Base-by-base conservation (phyloP, 805 yeast species). In the Lachancea dasiensis region DNA sequence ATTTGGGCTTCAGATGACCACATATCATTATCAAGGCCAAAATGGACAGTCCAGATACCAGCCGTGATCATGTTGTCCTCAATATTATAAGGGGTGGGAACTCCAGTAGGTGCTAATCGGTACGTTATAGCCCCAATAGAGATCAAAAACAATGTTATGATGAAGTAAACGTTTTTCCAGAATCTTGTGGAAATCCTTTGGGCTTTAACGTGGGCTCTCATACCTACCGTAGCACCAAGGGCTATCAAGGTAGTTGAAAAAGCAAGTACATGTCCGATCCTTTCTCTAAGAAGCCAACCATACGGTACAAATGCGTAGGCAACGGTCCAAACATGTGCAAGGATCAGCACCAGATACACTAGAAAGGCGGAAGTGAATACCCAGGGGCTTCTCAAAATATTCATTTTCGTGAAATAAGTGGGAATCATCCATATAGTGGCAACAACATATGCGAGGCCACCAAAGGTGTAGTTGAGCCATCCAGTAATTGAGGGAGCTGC, bases 271-370 rank as follows among this genome's bases (percentile, higher is more conserved):
- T 83, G 60, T 58, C 86, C 95, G 1, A 92, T 81, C 58, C 96
- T 75, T 61, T 92, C 98, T 54, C 98, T 75, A 36, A 92, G 67
- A 16, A 83, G 44, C 56, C 81, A 80, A 6, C 98, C 98, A 43
- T 86, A 89, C 8, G 98, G 98, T 32, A 92, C 98, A 65, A 92
- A 92, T 0, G 98, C 97, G 61, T 92, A 92, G 0, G 98, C 98
- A 31, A 92, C 97, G 29, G 83, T 81, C 97, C 97, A 90, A 35
- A 90, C 95, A 60, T 87, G 90, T 4, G 83, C 94, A 44, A 92
- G 68, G 18, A 81, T 69, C 25, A 85, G 56, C 3, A 81, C 33
- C 36, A 79, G 66, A 45, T 72, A 64, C 31, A 75, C 47, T 5
- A 77, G 52, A 40, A 74, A 73, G 0, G 75, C 71, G 2, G 72